Conservation (phyloP, 306 rosid species). For the Pyrus communis region DNA sequence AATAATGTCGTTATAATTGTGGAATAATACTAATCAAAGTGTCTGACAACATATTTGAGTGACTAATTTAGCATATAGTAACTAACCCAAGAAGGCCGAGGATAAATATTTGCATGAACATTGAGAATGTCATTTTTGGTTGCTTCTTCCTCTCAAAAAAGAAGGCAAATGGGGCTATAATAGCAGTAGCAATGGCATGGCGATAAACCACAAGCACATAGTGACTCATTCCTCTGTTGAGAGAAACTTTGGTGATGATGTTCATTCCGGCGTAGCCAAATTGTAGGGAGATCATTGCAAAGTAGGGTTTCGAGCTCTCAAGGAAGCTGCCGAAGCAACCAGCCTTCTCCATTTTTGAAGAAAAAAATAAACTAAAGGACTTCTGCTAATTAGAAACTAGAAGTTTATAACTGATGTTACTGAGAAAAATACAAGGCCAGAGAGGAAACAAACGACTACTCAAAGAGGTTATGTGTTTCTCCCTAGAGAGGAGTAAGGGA, state of each 20-base stretch:
- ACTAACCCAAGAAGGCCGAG: slow-evolving; percentile 88
- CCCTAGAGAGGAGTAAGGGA: slow-evolving; percentile 23
- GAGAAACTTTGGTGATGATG: slow-evolving; percentile 69
- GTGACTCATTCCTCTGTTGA: slow-evolving; percentile 86
- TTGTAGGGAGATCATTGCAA: slow-evolving; percentile 81
- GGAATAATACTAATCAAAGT: background rate
- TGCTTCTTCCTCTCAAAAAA: slow-evolving; percentile 72
- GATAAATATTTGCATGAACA: slow-evolving; percentile 64
- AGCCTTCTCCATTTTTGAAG: slow-evolving; percentile 25
- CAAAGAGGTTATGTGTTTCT: slow-evolving; percentile 33
- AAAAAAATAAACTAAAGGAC: background rate
- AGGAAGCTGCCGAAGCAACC: slow-evolving; percentile 31
- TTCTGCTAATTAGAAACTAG: background rate
- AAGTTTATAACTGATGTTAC: background rate
- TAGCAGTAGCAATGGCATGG: slow-evolving; percentile 72
- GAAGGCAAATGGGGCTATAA: slow-evolving; percentile 67
- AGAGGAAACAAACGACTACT: slow-evolving; percentile 28
- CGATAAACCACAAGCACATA: slow-evolving; percentile 91
- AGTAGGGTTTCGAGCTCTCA: slow-evolving; percentile 56
- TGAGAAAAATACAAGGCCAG: background rate
- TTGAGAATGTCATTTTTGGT: slow-evolving; percentile 59
- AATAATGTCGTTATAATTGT: background rate
- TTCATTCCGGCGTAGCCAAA: slow-evolving; percentile 92
- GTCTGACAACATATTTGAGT: background rate
- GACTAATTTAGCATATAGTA: background rate